phyloP scores from a whole-genome alignment of 176 grass and related monocot species.

The Themeda triandra region DNA sequence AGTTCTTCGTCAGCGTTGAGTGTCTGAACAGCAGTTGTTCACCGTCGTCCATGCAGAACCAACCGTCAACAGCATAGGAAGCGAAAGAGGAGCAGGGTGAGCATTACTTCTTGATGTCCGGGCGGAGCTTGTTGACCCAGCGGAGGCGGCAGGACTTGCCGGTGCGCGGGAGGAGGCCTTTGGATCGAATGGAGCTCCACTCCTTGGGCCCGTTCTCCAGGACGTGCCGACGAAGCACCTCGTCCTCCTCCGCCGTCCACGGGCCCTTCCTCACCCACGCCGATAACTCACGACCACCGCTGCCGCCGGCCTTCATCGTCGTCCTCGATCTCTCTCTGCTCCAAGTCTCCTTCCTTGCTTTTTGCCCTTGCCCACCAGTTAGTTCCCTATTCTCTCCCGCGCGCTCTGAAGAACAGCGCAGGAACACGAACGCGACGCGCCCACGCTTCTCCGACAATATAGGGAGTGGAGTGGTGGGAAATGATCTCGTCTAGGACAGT shows the following conservation, averaged over 20 bases:
- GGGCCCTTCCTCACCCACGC: conserved; percentile 48
- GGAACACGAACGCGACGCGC: background rate
- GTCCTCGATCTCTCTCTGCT: too few species aligned
- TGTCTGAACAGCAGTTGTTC: too few species aligned
- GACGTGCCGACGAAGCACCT: conserved; percentile 51
- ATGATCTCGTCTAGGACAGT: background rate
- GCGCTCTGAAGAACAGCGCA: background rate
- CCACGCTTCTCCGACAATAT: conserved; percentile 8
- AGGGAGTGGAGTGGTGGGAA: conserved; percentile 23
- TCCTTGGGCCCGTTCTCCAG: conserved; percentile 16
- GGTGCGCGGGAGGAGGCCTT: conserved; percentile 36
- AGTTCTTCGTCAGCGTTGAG: too few species aligned
- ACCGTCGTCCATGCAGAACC: too few species aligned
- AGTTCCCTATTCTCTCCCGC: background rate
- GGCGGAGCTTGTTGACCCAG: conserved; percentile 63
- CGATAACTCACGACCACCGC: background rate
- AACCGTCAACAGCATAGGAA: too few species aligned
- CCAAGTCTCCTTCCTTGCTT: too few species aligned
- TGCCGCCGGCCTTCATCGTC: background rate
- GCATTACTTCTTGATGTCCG: conserved; percentile 43
- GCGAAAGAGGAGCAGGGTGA: too few species aligned
- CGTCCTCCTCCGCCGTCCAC: conserved; percentile 60
- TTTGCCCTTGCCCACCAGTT: background rate
- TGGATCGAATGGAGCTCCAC: conserved; percentile 60
- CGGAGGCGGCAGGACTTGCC: conserved; percentile 64